phyloP scores from a whole-genome alignment of 768 basidiomycete species.

The Boletus sp. region DNA sequence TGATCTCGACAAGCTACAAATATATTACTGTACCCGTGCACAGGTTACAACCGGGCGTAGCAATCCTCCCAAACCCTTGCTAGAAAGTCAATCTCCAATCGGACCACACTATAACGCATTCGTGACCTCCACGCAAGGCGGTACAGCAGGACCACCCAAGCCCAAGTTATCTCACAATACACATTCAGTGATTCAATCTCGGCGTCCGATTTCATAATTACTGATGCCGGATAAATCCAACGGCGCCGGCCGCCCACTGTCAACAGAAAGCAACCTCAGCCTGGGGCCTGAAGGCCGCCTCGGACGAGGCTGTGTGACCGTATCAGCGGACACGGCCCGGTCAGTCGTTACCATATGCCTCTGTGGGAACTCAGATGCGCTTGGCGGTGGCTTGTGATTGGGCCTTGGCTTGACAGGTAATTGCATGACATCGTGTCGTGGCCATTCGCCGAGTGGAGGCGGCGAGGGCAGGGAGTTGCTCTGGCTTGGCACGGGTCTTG shows the following conservation, averaged over 20 bases:
- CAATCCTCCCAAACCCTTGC: constrained; percentile 21
- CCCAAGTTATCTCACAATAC: background rate
- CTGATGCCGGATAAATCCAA: constrained; percentile 18
- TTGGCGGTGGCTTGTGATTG: constrained; percentile 16
- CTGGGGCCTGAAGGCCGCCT: constrained; percentile 34
- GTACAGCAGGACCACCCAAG: constrained; percentile 12
- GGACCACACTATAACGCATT: background rate
- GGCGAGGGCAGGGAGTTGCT: constrained; percentile 31
- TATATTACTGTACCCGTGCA: background rate
- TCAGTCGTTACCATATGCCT: constrained; percentile 4
- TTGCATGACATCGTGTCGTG: constrained; percentile 39
- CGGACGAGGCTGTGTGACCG: constrained; percentile 20
- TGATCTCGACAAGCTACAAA: background rate
- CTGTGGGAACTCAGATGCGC: constrained; percentile 24
- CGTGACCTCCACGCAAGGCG: constrained; percentile 8
- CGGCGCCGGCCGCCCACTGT: constrained; percentile 16
- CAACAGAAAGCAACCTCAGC: constrained; percentile 18
- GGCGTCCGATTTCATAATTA: constrained; percentile 1
- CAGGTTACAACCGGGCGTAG: background rate
- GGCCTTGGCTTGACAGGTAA: constrained; percentile 15
- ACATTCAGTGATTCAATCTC: background rate
- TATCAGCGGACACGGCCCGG: background rate
- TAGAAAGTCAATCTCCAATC: background rate
- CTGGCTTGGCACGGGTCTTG: constrained; percentile 9
- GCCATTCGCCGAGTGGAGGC: constrained; percentile 54